These are phyloP conservation scores for Solanum paucissectum DNA, from an alignment of 257 asterid genomes.

Conservation along the genomic window DNA sequence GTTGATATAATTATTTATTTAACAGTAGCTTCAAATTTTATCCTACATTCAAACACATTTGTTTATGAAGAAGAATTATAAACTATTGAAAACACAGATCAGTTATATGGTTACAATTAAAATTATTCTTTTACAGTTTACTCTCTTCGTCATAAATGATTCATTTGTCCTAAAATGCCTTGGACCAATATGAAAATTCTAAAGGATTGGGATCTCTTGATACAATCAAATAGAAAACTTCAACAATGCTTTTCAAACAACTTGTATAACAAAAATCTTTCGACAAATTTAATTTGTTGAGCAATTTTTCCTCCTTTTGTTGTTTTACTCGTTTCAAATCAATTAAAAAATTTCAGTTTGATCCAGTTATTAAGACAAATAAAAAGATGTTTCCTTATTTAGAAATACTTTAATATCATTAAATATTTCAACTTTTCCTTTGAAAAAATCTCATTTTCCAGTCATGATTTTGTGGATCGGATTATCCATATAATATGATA, in stretches of 20 bases:
- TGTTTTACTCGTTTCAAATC: background rate
- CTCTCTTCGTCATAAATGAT: background rate
- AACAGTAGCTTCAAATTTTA: background rate
- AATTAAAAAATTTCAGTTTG: background rate
- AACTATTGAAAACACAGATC: background rate
- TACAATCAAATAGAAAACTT: background rate
- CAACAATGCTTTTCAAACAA: background rate
- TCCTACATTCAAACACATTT: background rate
- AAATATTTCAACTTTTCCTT: background rate
- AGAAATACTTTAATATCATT: background rate
- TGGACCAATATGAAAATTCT: background rate
- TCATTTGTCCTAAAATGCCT: background rate
- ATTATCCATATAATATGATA: background rate
- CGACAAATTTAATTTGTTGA: background rate
- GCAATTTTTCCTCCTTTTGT: background rate
- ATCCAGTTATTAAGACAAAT: background rate
- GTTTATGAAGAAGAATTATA: background rate
- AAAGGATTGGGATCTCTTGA: background rate
- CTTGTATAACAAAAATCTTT: background rate
- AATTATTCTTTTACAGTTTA: background rate
- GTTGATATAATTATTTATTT: background rate
- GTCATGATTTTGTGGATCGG: too few species aligned
- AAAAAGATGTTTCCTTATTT: background rate
- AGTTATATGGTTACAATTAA: background rate
- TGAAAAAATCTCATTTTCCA: too few species aligned